Percentiles rank a stretch among this genome's conserved stretches.
These are phyloP conservation scores for Nadsonia starkeyi-henricii DNA, from an alignment of 1,139 yeast genomes.

Conservation along the genomic window DNA sequence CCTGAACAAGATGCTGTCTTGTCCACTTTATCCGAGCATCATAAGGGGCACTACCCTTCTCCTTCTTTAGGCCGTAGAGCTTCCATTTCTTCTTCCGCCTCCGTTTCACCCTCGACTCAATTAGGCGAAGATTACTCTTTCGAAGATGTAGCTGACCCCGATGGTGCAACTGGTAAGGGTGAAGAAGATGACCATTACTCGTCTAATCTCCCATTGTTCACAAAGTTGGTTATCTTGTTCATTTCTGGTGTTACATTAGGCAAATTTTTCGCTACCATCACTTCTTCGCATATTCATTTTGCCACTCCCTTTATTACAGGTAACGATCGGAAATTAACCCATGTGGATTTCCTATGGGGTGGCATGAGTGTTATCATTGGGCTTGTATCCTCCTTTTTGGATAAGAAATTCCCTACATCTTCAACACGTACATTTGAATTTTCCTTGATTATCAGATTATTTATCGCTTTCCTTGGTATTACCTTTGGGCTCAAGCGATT, in stretches of 20 bases:
- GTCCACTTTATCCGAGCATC: not conserved
- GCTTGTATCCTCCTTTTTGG: not conserved
- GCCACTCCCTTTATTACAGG: not conserved
- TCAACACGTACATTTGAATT: not conserved
- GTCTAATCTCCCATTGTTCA: not conserved
- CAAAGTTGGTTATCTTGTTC: not conserved
- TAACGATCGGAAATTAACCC: not conserved
- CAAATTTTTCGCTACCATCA: not conserved
- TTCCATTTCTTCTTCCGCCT: not conserved
- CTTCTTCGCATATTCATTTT: not conserved
- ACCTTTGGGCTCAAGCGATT: not conserved
- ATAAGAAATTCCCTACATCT: not conserved
- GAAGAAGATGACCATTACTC: not conserved
- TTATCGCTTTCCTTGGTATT: not conserved
- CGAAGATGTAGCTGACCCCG: not conserved
- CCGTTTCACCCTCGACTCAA: not conserved
- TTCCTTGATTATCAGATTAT: not conserved
- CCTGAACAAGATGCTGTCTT: slow-evolving; percentile 2
- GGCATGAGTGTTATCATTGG: not conserved
- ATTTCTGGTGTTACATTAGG: not conserved
- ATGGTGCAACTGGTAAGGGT: not conserved
- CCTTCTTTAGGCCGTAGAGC: not conserved
- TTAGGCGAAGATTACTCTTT: not conserved
- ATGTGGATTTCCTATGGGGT: not conserved
- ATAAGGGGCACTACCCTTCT: not conserved